A percentile compares a stretch with the other conserved stretches of the same genome.
These are phyloP conservation scores for Exophiala lecanii-corni DNA, from an alignment of 2,329 filamentous ascomycete genomes.

Conservation along the genomic window DNA sequence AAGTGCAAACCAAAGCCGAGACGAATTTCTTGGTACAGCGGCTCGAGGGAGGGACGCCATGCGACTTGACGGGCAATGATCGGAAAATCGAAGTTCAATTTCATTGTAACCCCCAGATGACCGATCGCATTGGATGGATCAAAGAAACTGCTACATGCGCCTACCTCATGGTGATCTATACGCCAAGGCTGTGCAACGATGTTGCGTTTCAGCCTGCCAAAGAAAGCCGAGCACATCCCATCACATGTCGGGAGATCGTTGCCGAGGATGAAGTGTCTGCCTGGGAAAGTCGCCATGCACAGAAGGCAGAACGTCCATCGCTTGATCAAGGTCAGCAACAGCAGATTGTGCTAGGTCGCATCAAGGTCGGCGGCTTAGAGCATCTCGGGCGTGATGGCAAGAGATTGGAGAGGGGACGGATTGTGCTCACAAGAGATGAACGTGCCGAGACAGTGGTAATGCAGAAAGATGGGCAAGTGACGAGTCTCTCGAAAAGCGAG, in stretches of 20 bases:
- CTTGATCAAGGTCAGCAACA: constrained; percentile 33
- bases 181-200: constrained; percentile 80
- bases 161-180: constrained; percentile 90
- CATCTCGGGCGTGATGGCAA: constrained; percentile 53
- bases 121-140: constrained; percentile 80
- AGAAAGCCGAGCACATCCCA: constrained; percentile 69
- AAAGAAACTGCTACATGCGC: constrained; percentile 88
- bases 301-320: constrained; percentile 29
- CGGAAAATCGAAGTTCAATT: constrained; percentile 78
- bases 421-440: constrained; percentile 48
- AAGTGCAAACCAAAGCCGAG: constrained; percentile 76
- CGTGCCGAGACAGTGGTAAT: constrained; percentile 48
- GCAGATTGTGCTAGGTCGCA: constrained; percentile 49
- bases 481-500: constrained; percentile 60
- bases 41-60: constrained; percentile 72
- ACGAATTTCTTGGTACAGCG: constrained; percentile 82
- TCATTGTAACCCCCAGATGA: constrained; percentile 71
- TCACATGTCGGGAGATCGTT: constrained; percentile 71
- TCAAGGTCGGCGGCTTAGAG: constrained; percentile 54
- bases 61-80: constrained; percentile 77
- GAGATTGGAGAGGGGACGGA: constrained; percentile 54
- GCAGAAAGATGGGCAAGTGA: constrained; percentile 58
- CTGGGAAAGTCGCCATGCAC: constrained; percentile 36
- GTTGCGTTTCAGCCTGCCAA: constrained; percentile 79
- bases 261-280: constrained; percentile 49